Percentiles rank a stretch among this genome's conserved stretches.
phyloP scores from a whole-genome alignment of 2,329 filamentous ascomycete species.

The Bipolaris bicolor region DNA sequence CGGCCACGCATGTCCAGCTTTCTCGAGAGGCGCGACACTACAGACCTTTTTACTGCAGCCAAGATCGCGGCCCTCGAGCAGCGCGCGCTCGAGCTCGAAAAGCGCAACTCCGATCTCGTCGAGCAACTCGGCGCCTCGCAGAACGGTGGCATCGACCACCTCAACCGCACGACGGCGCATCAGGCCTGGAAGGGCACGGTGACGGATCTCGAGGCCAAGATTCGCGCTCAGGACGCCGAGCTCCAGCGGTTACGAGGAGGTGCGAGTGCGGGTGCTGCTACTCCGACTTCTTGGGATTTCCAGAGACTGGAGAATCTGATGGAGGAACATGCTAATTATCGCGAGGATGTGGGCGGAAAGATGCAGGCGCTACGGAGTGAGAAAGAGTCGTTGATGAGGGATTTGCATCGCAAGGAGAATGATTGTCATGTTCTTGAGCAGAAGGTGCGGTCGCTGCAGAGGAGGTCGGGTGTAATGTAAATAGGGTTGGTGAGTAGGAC shows the following conservation, averaged over 20 bases:
- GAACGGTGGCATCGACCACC: conserved; percentile 38
- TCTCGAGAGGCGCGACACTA: conserved; percentile 45
- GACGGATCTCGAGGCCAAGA: conserved; percentile 34
- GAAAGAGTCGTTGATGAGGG: conserved; percentile 49
- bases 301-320: conserved; percentile 48
- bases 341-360: conserved; percentile 47
- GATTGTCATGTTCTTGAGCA: conserved; percentile 48
- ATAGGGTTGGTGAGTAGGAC: neutral
- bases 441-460: conserved; percentile 43
- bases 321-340: conserved; percentile 49
- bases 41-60: conserved; percentile 51
- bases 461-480: conserved; percentile 24
- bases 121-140: conserved; percentile 38
- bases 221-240: conserved; percentile 41
- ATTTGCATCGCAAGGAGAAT: conserved; percentile 50
- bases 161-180: conserved; percentile 45
- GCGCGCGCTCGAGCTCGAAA: conserved; percentile 51
- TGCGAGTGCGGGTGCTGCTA: neutral
- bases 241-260: conserved; percentile 25
- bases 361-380: conserved; percentile 49
- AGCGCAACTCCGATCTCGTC: conserved; percentile 47
- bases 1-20: conserved; percentile 39
- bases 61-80: conserved; percentile 53
- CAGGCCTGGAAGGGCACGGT: conserved; percentile 47
- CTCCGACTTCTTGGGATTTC: conserved; percentile 34